Evolutionary conservation across 257 asterid genomes (phyloP), one percentile per base, ranked within the genome.

Genomic region (Fraxinus pennsylvanica): DNA sequence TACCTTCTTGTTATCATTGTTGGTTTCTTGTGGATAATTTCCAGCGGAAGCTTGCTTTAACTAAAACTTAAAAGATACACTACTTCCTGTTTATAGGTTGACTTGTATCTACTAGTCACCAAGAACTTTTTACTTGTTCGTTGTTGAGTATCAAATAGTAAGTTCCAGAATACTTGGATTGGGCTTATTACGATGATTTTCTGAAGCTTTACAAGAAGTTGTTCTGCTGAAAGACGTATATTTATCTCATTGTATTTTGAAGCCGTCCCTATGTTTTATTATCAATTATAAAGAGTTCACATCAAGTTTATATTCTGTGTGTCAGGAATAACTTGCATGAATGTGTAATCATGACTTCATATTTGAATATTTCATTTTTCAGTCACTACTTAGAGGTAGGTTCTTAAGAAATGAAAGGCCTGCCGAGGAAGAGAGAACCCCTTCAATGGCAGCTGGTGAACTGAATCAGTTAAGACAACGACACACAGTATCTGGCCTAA

Each of bases 371-470:
- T 77, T 83, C 39, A 69, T 73, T 83, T 80, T 81, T 63, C 92
- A 94, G 97, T 89, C 99, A 29, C 88, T 94, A 68, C 97, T 94
- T 77, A 88, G 99, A 86, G 99, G 97, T 68, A 89, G 97, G 81
- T 94, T 94, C 82, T 82, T 94, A 84, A 89, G 97, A 81, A 90
- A 91, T 82, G 97, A 91, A 83, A 86, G 91, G 87, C 89, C 94
- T 39, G 84, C 83, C 27, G 97, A 86, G 88, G 93, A 88, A 76
- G 95, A 87, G 85, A 90, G 96, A 78, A 83, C 87, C 39, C 91
- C 92, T 79, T 91, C 99, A 68, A 59, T 85, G 81, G 96, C 99
- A 79, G 92, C 96, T 72, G 80, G 86, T 83, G 99, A 94, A 86
- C 80, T 94, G 78, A 90, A 88, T 89, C 97, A 91, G 85, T 86